Conservation (phyloP, 495 filamentous ascomycete species). For the Coniosporium apollinis region DNA sequence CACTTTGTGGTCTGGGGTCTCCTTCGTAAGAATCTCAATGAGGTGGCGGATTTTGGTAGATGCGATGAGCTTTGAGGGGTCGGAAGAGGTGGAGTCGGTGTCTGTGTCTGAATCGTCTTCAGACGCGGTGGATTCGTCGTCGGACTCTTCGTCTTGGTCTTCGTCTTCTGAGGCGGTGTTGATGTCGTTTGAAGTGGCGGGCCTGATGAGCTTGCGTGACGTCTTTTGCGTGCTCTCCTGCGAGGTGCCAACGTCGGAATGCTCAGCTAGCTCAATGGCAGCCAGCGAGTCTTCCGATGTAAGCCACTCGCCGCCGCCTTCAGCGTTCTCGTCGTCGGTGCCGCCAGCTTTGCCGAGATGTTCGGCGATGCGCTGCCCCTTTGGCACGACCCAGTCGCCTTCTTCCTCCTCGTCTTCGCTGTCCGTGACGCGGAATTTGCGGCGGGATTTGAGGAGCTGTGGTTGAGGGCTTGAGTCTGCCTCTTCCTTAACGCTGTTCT, state of each 20-base stretch:
- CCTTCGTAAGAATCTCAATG: constrained; percentile 61
- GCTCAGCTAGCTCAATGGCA: constrained; percentile 11
- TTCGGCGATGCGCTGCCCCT: constrained; percentile 36
- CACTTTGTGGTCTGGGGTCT: constrained; percentile 68
- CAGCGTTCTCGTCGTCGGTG: constrained; percentile 67
- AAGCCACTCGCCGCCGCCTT: constrained; percentile 69
- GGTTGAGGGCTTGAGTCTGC: background rate
- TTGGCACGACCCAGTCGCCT: constrained; percentile 59
- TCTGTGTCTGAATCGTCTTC: constrained; percentile 11
- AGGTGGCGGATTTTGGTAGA: constrained; percentile 87
- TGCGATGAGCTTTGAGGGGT: constrained; percentile 31
- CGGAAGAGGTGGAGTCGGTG: constrained; percentile 4
- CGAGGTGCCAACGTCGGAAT: constrained; percentile 26
- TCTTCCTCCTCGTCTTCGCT: constrained; percentile 41
- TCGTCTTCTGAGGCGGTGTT: constrained; percentile 18
- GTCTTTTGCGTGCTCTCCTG: constrained; percentile 26
- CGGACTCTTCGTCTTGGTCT: constrained; percentile 21
- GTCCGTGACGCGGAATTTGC: constrained; percentile 17
- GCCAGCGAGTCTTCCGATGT: constrained; percentile 50
- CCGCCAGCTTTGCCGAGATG: constrained; percentile 64
- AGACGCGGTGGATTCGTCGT: constrained; percentile 17
- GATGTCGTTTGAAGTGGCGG: too few species aligned
- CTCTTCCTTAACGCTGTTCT: constrained; percentile 44
- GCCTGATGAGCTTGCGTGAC: too few species aligned
- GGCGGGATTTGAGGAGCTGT: constrained; percentile 4